Evolutionary conservation across 225 moss, liverwort and hornwort genomes (phyloP), one percentile per base, ranked within the genome.

Genomic region (Pseudisothecium myosuroides): DNA sequence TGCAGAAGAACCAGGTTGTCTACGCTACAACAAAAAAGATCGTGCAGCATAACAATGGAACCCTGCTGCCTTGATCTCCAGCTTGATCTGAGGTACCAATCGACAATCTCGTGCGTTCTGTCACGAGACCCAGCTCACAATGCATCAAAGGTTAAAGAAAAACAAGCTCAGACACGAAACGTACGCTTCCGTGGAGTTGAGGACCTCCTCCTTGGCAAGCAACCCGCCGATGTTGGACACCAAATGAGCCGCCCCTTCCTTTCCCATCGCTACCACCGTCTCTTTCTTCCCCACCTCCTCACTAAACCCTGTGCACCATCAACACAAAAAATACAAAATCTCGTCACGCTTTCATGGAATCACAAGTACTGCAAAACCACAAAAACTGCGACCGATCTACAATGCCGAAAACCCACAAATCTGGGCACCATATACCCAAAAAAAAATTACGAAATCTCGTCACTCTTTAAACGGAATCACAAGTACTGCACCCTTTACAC

Each of bases 221-320:
- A 91, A 21, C 7, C 94, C 92, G 17, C 94, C 94, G 18, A 94
- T 94, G 60, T 91, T 92, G 54, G 83, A 36, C 84, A 94, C 88
- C 86, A 92, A 90, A 74, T 94, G 92, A 17, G 60, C 73, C 77
- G 92, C 85, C 41, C 94, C 91, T 85, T 92, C 89, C 75, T 79
- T 87, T 56, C 71, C 92, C 93, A 92, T 93, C 41, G 75, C 90
- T n/a, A 18, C 83, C 31, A 63, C 58, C 59, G 39, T 56, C 76
- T 78, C 89, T 41, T 52, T 62, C 27, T 63, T 39, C 73, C 43
- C 43, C 11, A 14, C 67, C 62, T 65, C 81, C 55, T 45, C 34
- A 64, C 81, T 45, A 88, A 86, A 77, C 68, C 61, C 88, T 37
- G 43, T 14, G 43, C 54, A 69, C 50, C 65, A 41, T 58, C 85